Evolutionary conservation across 805 yeast genomes (phyloP).

Genomic region (Debaryomyces tyrocola): DNA sequence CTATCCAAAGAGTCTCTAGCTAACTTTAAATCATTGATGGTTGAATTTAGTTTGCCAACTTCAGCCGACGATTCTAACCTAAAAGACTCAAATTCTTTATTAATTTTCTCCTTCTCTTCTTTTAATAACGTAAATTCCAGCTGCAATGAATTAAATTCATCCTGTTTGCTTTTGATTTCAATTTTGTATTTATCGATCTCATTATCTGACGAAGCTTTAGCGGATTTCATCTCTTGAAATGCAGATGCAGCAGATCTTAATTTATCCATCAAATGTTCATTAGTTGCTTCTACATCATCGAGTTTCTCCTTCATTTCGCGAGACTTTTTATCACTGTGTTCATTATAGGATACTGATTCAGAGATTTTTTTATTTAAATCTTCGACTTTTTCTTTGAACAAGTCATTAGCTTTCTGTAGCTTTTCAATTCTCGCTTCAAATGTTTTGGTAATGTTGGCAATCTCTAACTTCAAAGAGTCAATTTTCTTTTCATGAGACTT

Average conservation of each 20-base stretch:
- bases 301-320: slow-evolving; percentile 21
- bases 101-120: slow-evolving; percentile 2
- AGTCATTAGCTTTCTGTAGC: slow-evolving; percentile 21
- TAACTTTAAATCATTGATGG: slow-evolving; percentile 12
- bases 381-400: slow-evolving; percentile 22
- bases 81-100: slow-evolving; percentile 2
- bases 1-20: slow-evolving; percentile 3
- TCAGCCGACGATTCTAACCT: slow-evolving; percentile 1
- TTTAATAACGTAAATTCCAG: slow-evolving; percentile 2
- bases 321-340: slow-evolving; percentile 15
- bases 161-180: slow-evolving; percentile 13
- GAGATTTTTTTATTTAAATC: slow-evolving; percentile 20
- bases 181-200: slow-evolving; percentile 10
- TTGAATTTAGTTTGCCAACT: slow-evolving; percentile 8
- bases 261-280: slow-evolving; percentile 41
- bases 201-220: slow-evolving; percentile 16
- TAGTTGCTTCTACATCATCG: slow-evolving; percentile 28
- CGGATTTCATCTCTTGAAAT: slow-evolving; percentile 27
- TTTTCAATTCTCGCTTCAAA: slow-evolving; percentile 19
- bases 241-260: slow-evolving; percentile 39
- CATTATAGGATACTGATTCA: slow-evolving; percentile 20
- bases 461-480: slow-evolving; percentile 23
- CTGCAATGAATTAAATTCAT: slow-evolving; percentile 10
- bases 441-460: slow-evolving; percentile 30
- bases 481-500: slow-evolving; percentile 45